Percentiles rank a stretch among this genome's conserved stretches.
Evolutionary conservation across 805 yeast species (phyloP).

Genomic region (Spathaspora sp.): DNA sequence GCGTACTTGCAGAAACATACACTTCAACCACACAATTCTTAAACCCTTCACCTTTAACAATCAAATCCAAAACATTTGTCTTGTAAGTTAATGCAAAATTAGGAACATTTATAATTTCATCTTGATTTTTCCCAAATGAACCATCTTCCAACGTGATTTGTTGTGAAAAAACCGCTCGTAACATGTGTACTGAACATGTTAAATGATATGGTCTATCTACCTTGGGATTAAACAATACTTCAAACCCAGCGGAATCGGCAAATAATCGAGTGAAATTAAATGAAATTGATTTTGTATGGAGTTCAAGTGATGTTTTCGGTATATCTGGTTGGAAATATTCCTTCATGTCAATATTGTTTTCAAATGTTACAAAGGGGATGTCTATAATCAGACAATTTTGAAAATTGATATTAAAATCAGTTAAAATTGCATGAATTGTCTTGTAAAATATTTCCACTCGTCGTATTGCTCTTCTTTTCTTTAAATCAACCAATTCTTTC

Average conservation of each 20-base stretch:
- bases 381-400: conserved; percentile 23
- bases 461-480: not conserved
- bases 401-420: conserved; percentile 23
- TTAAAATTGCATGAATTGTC: conserved; percentile 18
- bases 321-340: conserved; percentile 16
- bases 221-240: conserved; percentile 28
- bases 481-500: not conserved
- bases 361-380: conserved; percentile 27
- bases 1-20: conserved; percentile 34
- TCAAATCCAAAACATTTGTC: conserved; percentile 29
- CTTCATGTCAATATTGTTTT: conserved; percentile 16
- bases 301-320: conserved; percentile 21
- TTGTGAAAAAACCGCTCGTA: conserved; percentile 21
- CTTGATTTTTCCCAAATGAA: conserved; percentile 9
- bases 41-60: conserved; percentile 33
- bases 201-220: conserved; percentile 32
- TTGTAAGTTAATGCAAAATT: conserved; percentile 31
- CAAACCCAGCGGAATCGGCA: conserved; percentile 34
- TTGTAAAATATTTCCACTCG: conserved; percentile 12
- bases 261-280: conserved; percentile 20
- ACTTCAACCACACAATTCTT: conserved; percentile 34
- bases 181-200: conserved; percentile 28
- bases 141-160: conserved; percentile 2
- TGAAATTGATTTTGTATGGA: conserved; percentile 21
- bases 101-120: conserved; percentile 33